phyloP scores from a whole-genome alignment of 1,139 yeast species.

The Saccharomyces hybrid region DNA sequence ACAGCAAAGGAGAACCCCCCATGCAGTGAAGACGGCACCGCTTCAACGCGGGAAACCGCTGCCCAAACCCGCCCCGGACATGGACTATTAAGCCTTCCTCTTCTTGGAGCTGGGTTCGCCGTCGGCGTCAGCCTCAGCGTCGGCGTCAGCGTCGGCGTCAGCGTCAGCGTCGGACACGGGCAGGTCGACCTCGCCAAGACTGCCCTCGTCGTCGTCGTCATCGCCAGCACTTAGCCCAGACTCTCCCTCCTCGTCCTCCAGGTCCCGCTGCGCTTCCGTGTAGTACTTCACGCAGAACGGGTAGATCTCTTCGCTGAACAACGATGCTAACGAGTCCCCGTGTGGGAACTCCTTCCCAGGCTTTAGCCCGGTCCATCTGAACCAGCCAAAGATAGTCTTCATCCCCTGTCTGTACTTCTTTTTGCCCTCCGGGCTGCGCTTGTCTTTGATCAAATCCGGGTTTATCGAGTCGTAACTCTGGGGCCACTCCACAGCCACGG shows the following conservation, averaged over 20 bases:
- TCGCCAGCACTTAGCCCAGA: constrained; percentile 28
- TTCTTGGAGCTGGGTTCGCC: constrained; percentile 1
- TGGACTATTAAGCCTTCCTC: constrained; percentile 1
- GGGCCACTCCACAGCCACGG: constrained; percentile 56
- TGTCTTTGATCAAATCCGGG: constrained; percentile 42
- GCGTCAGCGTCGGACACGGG: background rate
- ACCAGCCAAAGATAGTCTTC: constrained; percentile 71
- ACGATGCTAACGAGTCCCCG: constrained; percentile 61
- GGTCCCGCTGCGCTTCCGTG: constrained; percentile 52
- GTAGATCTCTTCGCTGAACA: constrained; percentile 58
- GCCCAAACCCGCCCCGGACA: background rate
- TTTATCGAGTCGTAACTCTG: constrained; percentile 43
- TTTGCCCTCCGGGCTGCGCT: constrained; percentile 45
- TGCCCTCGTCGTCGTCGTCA: constrained; percentile 6
- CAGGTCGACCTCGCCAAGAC: constrained; percentile 3
- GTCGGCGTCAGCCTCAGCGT: background rate
- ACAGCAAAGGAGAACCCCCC: constrained; percentile 12
- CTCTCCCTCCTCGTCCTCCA: constrained; percentile 46
- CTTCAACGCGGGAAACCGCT: background rate
- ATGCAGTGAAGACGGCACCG: constrained; percentile 4
- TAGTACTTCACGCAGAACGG: constrained; percentile 69
- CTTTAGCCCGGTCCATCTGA: constrained; percentile 64
- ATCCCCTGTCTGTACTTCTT: constrained; percentile 57
- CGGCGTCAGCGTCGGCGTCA: background rate
- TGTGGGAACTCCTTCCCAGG: constrained; percentile 67